Base-by-base conservation (phyloP, 768 basidiomycete species). In the Xanthoconium stramineum region DNA sequence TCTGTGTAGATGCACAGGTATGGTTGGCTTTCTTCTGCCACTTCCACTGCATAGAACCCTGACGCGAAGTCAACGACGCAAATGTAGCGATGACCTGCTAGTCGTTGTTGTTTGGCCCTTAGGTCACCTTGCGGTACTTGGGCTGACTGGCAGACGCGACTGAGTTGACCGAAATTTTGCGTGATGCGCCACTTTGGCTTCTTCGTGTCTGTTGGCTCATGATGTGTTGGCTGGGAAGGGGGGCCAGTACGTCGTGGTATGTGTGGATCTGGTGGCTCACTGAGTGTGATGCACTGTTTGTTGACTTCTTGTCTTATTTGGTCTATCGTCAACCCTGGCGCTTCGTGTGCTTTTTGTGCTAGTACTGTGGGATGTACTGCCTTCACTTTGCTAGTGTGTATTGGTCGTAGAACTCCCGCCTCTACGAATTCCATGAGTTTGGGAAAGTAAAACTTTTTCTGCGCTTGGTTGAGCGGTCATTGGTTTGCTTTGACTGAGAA, bases 41-140 rank as follows among this genome's bases (percentile, higher is more conserved):
- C 53, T 5, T 53, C 24, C 3, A 67, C 56, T 0, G 60, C 63
- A 28, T 72, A 69, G 46, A 66, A 73, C 0, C 66, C 66, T 1
- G 59, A 56, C 2, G 61, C 38, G 8, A 70, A 64, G 55, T 73
- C 62, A 6, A 71, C 52, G 0, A 64, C 51, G 10, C 50, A 62
- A 0, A 64, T 66, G 13, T 50, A 44, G 1, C 66, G 42, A 6
- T 70, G 66, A 1, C 59, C 58, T 5, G 67, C 43, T 0, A 79
- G 59, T 0, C 60, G 7, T 40, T 71, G 65, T 50, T 80, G 76
- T 50, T 79, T 80, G 0, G 65, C 64, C 0, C 62, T 40, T 0
- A 81, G 74, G 57, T 80, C 70, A 0, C 78, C 73, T 24, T 74
- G 72, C 1, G 65, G 69, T 55, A 76, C 57, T 8, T 71, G 63